phyloP scores from a whole-genome alignment of 1,284 basidiomycete genomes.

The Agaricales sp. region DNA sequence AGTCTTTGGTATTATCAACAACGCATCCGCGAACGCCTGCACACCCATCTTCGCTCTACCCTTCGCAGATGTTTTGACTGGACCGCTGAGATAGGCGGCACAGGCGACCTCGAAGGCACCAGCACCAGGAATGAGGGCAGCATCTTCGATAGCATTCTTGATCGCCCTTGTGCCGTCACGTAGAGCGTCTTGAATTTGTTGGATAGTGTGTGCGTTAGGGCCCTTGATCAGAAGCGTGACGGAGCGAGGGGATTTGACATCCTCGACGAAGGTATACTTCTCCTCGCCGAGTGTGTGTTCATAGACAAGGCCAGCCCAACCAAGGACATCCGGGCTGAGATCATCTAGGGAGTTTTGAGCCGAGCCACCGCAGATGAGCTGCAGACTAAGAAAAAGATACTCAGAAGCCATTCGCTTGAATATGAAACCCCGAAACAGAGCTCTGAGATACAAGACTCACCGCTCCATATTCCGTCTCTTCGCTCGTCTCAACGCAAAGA shows the following conservation, averaged over 20 bases:
- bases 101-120: constrained; percentile 98
- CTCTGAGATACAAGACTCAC: constrained; percentile 27
- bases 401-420: constrained; percentile 9
- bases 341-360: constrained; percentile 99
- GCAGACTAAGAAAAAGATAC: constrained; percentile 46
- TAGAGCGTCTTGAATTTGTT: constrained; percentile 95
- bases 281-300: constrained; percentile 99
- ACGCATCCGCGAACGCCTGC: constrained; percentile 92
- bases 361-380: constrained; percentile 89
- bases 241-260: constrained; percentile 93
- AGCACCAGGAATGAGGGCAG: constrained; percentile 83
- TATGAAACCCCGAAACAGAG: constrained; percentile 11
- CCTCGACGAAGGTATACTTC: constrained; percentile 97
- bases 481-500: constrained; percentile 88
- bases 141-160: constrained; percentile 95
- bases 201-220: constrained; percentile 95
- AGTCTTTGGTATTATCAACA: constrained; percentile 95
- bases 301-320: constrained; percentile 97
- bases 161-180: constrained; percentile 94
- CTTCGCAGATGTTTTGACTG: constrained; percentile 81
- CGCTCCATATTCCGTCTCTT: constrained; percentile 98
- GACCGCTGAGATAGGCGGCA: constrained; percentile 71
- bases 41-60: constrained; percentile 98
- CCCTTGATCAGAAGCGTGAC: constrained; percentile 97
- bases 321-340: constrained; percentile 83